phyloP scores from a whole-genome alignment of 805 yeast species.

The Nakazawaea wickerhamii region DNA sequence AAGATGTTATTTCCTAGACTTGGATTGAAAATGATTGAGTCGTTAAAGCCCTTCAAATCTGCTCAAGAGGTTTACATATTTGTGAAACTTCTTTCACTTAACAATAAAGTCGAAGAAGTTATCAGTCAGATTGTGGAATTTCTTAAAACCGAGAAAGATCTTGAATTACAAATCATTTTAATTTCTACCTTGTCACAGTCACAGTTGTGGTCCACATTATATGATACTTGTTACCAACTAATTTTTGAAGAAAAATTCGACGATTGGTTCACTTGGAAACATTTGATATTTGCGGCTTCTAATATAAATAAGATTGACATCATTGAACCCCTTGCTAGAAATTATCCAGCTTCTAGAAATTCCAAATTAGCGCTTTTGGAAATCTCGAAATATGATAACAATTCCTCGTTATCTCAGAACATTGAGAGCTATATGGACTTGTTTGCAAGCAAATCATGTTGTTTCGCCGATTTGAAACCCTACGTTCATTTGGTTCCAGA shows the following conservation, averaged over 20 bases:
- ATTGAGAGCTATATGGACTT: constrained; percentile 36
- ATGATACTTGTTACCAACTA: constrained; percentile 32
- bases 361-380: constrained; percentile 50
- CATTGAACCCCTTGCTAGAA: constrained; percentile 25
- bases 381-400: constrained; percentile 23
- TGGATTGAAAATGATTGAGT: constrained; percentile 52
- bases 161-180: constrained; percentile 57
- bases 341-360: constrained; percentile 43
- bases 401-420: constrained; percentile 17
- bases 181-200: constrained; percentile 39
- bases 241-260: constrained; percentile 50
- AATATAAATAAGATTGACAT: constrained; percentile 30
- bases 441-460: constrained; percentile 56
- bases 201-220: constrained; percentile 40
- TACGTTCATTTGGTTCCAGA: constrained; percentile 16
- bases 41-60: constrained; percentile 42
- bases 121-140: constrained; percentile 26
- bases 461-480: constrained; percentile 52
- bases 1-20: constrained; percentile 49
- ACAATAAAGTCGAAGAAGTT: constrained; percentile 30
- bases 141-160: constrained; percentile 38
- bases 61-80: constrained; percentile 66
- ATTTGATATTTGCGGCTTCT: constrained; percentile 40
- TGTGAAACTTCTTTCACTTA: constrained; percentile 41
- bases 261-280: constrained; percentile 75